phyloP scores from a whole-genome alignment of 352 stramenopile genomes.

The Phytophthora agathidicida region DNA sequence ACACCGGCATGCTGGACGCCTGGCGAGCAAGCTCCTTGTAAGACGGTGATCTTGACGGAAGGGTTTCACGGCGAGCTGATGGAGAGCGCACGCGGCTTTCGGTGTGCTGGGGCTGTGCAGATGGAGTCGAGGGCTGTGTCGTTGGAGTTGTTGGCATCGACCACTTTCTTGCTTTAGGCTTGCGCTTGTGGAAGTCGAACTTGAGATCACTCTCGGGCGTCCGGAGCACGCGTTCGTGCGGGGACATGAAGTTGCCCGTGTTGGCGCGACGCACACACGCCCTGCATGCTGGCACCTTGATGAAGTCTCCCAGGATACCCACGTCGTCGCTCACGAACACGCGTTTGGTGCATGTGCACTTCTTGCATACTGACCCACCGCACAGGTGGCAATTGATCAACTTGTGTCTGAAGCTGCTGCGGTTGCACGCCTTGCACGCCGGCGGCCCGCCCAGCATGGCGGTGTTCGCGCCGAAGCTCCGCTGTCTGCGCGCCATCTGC shows the following conservation, averaged over 20 bases:
- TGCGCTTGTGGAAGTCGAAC: conserved; percentile 26
- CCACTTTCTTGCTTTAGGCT: conserved; percentile 6
- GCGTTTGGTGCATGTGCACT: conserved; percentile 47
- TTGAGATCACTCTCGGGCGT: conserved; percentile 17
- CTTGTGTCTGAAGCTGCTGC: conserved; percentile 40
- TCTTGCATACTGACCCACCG: conserved; percentile 50
- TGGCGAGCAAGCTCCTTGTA: not conserved
- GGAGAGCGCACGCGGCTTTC: conserved; percentile 1
- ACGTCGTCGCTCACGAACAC: conserved; percentile 51
- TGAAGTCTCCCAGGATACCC: conserved; percentile 52
- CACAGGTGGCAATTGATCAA: conserved; percentile 56
- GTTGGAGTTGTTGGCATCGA: conserved; percentile 1
- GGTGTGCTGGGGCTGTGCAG: not conserved
- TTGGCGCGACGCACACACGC: conserved; percentile 48
- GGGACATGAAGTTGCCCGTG: conserved; percentile 29
- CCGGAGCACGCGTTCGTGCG: conserved; percentile 24
- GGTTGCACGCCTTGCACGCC: conserved; percentile 40
- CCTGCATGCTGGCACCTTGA: conserved; percentile 48
- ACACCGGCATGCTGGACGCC: conserved; percentile 17
- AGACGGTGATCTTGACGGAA: not conserved
- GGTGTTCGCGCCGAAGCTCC: conserved; percentile 22
- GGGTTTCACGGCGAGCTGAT: conserved; percentile 9
- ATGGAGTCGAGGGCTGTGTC: not conserved
- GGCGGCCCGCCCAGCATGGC: conserved; percentile 23
- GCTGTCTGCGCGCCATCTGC: conserved; percentile 49